Evolutionary conservation across 768 basidiomycete genomes (phyloP).

Genomic region (Mycena sanguinolenta): DNA sequence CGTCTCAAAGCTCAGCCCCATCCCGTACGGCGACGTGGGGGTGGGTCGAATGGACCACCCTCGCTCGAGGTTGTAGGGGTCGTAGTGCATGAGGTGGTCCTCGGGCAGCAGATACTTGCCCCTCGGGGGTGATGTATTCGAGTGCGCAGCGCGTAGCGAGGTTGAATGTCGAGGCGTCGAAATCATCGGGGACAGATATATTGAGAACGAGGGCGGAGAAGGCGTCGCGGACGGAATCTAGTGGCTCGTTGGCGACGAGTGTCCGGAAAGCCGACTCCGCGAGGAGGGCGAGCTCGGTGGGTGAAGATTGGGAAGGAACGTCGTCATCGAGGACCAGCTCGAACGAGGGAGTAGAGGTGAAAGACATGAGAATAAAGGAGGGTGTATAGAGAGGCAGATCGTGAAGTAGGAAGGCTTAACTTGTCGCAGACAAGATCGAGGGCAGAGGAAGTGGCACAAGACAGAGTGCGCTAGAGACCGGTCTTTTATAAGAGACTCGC

Average conservation of each 20-base stretch:
- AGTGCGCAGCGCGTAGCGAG: not conserved
- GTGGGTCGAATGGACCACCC: not conserved
- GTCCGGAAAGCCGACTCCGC: too few relatives aligned
- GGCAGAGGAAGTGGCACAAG: not conserved
- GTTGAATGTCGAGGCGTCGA: too few relatives aligned
- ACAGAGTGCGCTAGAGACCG: too few relatives aligned
- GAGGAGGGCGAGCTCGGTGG: not conserved
- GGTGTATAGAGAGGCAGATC: not conserved
- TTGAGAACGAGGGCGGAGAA: too few relatives aligned
- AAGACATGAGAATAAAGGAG: not conserved
- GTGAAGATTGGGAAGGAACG: not conserved
- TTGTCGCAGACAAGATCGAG: conserved; percentile 8
- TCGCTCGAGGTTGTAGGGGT: not conserved
- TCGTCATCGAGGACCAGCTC: conserved; percentile 2
- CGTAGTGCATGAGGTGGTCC: not conserved
- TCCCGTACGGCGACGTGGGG: conserved; percentile 9
- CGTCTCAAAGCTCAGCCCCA: conserved; percentile 10
- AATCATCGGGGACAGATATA: too few relatives aligned
- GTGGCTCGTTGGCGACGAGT: too few relatives aligned
- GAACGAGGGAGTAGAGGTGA: not conserved
- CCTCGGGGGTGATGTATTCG: not conserved
- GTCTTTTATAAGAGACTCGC: not conserved
- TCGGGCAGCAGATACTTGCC: not conserved
- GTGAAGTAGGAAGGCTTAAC: not conserved
- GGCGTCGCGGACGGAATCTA: too few relatives aligned